Conservation (phyloP, 352 stramenopile genomes). For the Aphanomyces stellatus region DNA sequence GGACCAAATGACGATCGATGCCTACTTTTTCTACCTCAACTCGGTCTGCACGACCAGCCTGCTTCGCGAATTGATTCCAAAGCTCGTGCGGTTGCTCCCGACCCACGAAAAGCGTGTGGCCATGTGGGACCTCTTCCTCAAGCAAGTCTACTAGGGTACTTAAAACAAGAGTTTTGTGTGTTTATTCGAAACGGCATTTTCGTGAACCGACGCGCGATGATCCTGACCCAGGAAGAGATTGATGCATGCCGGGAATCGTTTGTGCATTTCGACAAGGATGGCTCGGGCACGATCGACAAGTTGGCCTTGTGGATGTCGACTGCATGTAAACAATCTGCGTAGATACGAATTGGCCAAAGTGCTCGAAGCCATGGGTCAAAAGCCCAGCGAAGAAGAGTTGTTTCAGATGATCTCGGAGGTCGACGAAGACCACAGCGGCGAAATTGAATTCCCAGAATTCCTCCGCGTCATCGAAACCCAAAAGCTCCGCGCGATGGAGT, state of each 20-base stretch:
- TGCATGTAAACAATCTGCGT: background rate
- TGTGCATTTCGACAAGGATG: conserved; percentile 95
- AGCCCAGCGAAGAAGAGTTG: conserved; percentile 95
- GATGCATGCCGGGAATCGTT: conserved; percentile 95
- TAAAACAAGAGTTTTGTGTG: too few relatives aligned
- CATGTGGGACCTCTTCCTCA: conserved; percentile 17
- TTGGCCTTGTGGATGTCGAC: conserved; percentile 30
- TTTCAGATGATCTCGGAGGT: conserved; percentile 97
- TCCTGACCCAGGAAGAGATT: conserved; percentile 94
- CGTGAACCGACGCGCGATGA: conserved; percentile 43
- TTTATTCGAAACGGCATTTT: too few relatives aligned
- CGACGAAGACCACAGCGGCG: conserved; percentile 88
- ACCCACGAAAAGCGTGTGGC: conserved; percentile 65
- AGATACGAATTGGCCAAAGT: conserved; percentile 87
- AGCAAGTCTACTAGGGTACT: conserved; percentile 15
- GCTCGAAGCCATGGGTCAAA: conserved; percentile 95
- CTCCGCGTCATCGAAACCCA: conserved; percentile 96
- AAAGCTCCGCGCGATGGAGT: conserved; percentile 91
- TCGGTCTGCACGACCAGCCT: conserved; percentile 67
- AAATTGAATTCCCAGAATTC: conserved; percentile 97
- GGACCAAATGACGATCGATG: conserved; percentile 75
- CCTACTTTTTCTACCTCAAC: conserved; percentile 70
- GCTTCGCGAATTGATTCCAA: conserved; percentile 68
- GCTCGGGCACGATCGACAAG: conserved; percentile 93
- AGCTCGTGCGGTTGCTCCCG: conserved; percentile 71